Base-by-base conservation (phyloP, 495 filamentous ascomycete species). In the Saxophila tyrrhenica region DNA sequence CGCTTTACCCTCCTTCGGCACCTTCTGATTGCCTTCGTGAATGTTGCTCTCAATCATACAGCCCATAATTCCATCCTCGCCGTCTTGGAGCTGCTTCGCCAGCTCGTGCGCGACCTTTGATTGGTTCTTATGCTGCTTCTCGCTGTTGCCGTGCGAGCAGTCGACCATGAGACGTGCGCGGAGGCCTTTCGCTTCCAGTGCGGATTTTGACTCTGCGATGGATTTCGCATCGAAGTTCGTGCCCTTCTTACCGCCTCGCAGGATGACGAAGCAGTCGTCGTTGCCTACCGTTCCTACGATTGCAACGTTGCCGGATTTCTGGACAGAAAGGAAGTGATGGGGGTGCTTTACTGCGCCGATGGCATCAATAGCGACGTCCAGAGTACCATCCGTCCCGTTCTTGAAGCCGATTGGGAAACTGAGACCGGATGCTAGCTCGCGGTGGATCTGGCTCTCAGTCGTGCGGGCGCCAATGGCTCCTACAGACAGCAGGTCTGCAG, bases 31-130 rank as follows among this genome's bases (percentile, higher is more conserved):
- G 84, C 89, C 92, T 71, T 95, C 92, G 66, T 89, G 82, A 69
- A 99, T 94, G 66, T 97, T 82, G 64, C 86, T 94, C 74, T 99
- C 94, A 63, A 99, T 95, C 92, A 98, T 98, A 32, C 96, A 89
- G 62, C 92, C 92, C 81, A 97, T 91, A 63, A 98, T 95, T 22
- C 74, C 84, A 0, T 77, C 77, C 72, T 98, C 94, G 35, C 92
- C 92, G 0, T 72, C 72, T 22, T 81, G 78, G 55, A 98, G 83
- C 70, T 97, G 94, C 66, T 89, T 84, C 3, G 85, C 87, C 46
- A 98, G 64, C 2, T 74, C 76, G 39, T 78, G 80, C 2, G 91
- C 94, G 22, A 97, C 92, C 77, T 94, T 95, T 56, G 91, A 89
- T 70, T 98, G 92, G 68, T 97, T 98, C 69, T 80, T 86, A 76